These are phyloP conservation scores for Lanmaoa pseudosensibilis DNA, from an alignment of 768 basidiomycete species.

Conservation along the genomic window DNA sequence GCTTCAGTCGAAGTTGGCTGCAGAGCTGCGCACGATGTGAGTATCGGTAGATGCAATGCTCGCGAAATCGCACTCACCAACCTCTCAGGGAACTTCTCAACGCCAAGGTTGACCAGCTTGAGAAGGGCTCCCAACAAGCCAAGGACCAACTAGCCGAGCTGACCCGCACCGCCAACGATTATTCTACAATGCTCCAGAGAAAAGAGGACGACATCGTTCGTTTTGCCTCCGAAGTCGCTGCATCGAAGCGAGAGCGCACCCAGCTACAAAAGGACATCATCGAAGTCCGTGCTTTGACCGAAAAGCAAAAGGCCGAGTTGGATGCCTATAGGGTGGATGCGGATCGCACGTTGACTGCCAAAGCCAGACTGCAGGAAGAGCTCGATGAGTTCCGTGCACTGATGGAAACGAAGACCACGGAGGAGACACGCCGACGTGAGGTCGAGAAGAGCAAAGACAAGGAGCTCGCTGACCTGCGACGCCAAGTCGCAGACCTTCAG, in stretches of 20 bases:
- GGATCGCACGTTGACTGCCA: constrained; percentile 45
- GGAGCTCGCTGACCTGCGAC: constrained; percentile 74
- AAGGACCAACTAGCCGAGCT: constrained; percentile 80
- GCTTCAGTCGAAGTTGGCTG: constrained; percentile 66
- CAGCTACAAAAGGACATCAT: constrained; percentile 56
- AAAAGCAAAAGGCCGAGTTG: constrained; percentile 62
- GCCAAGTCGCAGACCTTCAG: constrained; percentile 59
- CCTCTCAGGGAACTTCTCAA: constrained; percentile 59
- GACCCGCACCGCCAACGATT: constrained; percentile 73
- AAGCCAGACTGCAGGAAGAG: constrained; percentile 72
- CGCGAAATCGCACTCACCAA: not conserved
- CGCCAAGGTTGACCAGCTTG: constrained; percentile 57
- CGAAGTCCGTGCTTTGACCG: constrained; percentile 70
- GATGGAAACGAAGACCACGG: constrained; percentile 81
- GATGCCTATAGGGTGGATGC: constrained; percentile 55
- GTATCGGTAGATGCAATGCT: constrained; percentile 21
- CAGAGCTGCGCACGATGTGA: constrained; percentile 65
- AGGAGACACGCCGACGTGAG: constrained; percentile 80
- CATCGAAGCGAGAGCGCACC: constrained; percentile 54
- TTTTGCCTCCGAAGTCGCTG: constrained; percentile 53
- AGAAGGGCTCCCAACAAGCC: constrained; percentile 65
- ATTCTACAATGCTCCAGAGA: constrained; percentile 69
- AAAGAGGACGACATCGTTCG: constrained; percentile 71
- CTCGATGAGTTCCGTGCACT: constrained; percentile 83
- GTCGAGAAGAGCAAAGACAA: constrained; percentile 85